These are phyloP conservation scores for Porcisia deanei DNA, from an alignment of 208 protist genomes.

Conservation along the genomic window DNA sequence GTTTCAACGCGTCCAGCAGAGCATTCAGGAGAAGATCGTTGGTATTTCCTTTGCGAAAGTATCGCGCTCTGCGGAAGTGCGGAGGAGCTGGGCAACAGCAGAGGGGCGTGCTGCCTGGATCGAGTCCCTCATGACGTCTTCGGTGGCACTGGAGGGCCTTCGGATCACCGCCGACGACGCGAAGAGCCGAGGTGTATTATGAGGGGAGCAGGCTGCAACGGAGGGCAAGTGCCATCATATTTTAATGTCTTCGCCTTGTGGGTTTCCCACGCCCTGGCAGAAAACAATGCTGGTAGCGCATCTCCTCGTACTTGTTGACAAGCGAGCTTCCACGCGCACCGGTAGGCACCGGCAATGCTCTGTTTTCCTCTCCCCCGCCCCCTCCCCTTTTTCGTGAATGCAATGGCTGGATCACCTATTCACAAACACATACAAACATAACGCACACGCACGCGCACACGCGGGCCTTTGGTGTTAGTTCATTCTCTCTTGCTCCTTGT, in stretches of 20 bases:
- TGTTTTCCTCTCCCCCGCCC: neutral
- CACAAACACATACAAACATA: too few relatives aligned
- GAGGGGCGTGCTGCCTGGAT: constrained; percentile 43
- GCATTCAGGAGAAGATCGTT: constrained; percentile 69
- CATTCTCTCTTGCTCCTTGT: too few relatives aligned
- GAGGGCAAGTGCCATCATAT: neutral
- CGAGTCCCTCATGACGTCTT: constrained; percentile 37
- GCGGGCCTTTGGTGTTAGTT: too few relatives aligned
- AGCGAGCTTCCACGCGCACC: neutral
- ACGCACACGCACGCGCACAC: too few relatives aligned
- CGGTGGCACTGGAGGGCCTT: constrained; percentile 41
- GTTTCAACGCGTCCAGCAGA: constrained; percentile 69
- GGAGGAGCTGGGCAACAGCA: constrained; percentile 14
- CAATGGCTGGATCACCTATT: too few relatives aligned
- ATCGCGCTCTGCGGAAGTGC: constrained; percentile 18
- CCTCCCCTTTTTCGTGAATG: neutral
- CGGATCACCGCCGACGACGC: constrained; percentile 60
- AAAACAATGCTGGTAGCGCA: neutral
- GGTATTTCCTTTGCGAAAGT: constrained; percentile 66
- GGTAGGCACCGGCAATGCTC: neutral
- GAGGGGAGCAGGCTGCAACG: neutral
- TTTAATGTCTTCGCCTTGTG: neutral
- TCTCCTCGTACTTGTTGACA: neutral
- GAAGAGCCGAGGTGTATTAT: neutral
- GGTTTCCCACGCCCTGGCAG: neutral